Evolutionary conservation across 2,329 filamentous ascomycete species (phyloP).

Genomic region (Helotiales sp.): DNA sequence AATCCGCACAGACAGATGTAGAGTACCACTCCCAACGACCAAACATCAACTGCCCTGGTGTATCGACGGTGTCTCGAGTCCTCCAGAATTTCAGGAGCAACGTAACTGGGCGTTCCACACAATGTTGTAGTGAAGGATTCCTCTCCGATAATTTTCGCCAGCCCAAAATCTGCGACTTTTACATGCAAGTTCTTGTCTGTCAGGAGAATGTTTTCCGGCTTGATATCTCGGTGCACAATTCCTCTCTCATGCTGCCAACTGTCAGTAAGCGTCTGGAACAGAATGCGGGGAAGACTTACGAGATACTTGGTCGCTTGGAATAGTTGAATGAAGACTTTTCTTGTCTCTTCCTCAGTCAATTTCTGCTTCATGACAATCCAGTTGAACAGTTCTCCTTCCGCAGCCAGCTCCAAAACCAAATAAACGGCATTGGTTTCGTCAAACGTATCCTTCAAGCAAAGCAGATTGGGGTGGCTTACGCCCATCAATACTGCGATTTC

Average conservation of each 20-base stretch:
- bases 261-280: slow-evolving; percentile 43
- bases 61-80: slow-evolving; percentile 83
- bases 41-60: slow-evolving; percentile 92
- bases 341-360: slow-evolving; percentile 79
- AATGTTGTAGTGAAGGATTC: slow-evolving; percentile 97
- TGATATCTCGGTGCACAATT: slow-evolving; percentile 94
- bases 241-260: slow-evolving; percentile 83
- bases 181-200: slow-evolving; percentile 83
- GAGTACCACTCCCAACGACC: slow-evolving; percentile 96
- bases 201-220: slow-evolving; percentile 68
- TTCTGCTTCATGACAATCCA: slow-evolving; percentile 91
- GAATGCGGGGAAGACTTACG: slow-evolving; percentile 57
- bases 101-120: slow-evolving; percentile 96
- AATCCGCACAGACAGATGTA: slow-evolving; percentile 98
- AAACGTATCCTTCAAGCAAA: slow-evolving; percentile 94
- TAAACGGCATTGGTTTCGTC: slow-evolving; percentile 91
- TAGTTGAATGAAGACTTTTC: slow-evolving; percentile 87
- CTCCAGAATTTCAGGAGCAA: slow-evolving; percentile 92
- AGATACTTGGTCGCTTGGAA: slow-evolving; percentile 95
- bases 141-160: slow-evolving; percentile 98
- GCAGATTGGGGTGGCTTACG: slow-evolving; percentile 91
- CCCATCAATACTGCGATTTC: slow-evolving; percentile 97
- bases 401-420: slow-evolving; percentile 85
- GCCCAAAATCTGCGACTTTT: slow-evolving; percentile 94
- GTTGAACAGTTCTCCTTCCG: slow-evolving; percentile 96